A percentile compares a stretch with the other conserved stretches of the same genome.
phyloP scores from a whole-genome alignment of 306 rosid genomes.

The Crataegus laevigata region DNA sequence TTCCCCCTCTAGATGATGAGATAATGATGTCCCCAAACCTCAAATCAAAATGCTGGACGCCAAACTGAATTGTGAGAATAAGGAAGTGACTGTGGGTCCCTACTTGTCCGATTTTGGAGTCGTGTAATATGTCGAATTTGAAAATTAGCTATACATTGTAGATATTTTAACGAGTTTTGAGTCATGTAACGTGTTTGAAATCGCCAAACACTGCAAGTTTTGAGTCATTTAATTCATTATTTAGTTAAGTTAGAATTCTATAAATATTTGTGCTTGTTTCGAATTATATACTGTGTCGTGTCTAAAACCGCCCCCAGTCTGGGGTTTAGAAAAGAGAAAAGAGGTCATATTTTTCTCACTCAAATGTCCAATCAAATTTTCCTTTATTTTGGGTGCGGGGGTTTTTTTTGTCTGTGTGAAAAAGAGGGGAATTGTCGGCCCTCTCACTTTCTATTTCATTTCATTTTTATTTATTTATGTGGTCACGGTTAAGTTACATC shows the following conservation, averaged over 20 bases:
- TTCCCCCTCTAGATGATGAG: constrained; percentile 87
- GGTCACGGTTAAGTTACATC: too few relatives aligned
- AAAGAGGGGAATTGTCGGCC: too few relatives aligned
- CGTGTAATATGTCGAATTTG: too few relatives aligned
- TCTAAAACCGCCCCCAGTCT: background rate
- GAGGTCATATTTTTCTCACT: constrained; percentile 4
- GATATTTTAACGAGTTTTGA: too few relatives aligned
- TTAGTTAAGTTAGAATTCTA: too few relatives aligned
- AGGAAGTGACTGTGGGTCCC: background rate
- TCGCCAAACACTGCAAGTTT: too few relatives aligned
- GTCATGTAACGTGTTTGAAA: too few relatives aligned
- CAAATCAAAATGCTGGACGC: constrained; percentile 52
- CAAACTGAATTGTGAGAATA: constrained; percentile 27
- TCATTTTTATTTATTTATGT: too few relatives aligned
- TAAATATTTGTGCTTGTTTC: too few relatives aligned
- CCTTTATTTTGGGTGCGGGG: constrained; percentile 14
- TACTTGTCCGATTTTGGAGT: too few relatives aligned
- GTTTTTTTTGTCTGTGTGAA: background rate
- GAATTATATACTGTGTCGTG: background rate
- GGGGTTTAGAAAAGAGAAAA: background rate
- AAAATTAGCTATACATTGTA: too few relatives aligned
- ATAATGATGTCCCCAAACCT: constrained; percentile 65
- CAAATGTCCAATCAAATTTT: background rate
- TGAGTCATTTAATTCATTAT: background rate
- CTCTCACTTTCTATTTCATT: too few relatives aligned